Conservation (phyloP, 2,329 filamentous ascomycete genomes). For the Tolypocladium album region DNA sequence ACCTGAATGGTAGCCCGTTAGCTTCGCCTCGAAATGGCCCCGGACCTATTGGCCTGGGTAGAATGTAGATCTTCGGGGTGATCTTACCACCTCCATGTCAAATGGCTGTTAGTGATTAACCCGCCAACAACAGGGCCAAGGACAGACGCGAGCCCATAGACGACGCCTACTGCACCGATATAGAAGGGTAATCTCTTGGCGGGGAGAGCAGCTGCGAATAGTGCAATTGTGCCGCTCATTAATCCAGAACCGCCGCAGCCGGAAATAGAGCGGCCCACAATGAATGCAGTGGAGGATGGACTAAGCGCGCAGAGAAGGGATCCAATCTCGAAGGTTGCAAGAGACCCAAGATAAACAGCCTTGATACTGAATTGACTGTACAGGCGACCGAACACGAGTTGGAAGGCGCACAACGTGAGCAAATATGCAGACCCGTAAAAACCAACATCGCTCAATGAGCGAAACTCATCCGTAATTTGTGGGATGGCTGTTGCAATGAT, state of each 20-base stretch:
- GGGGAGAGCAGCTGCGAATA: not conserved
- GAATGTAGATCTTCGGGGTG: not conserved
- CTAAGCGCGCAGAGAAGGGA: slow-evolving; percentile 1
- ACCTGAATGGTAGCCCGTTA: not conserved
- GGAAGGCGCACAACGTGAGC: not conserved
- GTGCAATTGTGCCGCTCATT: not conserved
- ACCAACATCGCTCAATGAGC: not conserved
- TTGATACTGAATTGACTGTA: slow-evolving; percentile 1
- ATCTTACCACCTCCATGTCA: not conserved
- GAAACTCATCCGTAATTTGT: not conserved
- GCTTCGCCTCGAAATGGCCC: not conserved
- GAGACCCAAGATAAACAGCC: not conserved
- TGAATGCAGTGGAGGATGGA: not conserved
- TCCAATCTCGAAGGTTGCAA: not conserved
- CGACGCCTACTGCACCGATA: not conserved
- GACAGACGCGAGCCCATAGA: not conserved
- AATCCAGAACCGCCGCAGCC: slow-evolving; percentile 1
- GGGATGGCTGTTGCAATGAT: slow-evolving; percentile 1
- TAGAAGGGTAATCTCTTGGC: not conserved
- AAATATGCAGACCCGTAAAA: not conserved
- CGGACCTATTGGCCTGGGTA: not conserved
- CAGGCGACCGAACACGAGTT: not conserved
- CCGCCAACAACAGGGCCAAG: not conserved
- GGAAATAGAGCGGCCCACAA: not conserved
- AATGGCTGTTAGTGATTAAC: not conserved